Base-by-base conservation (phyloP, 2,329 filamentous ascomycete species). In the Fusarium tricinctum region DNA sequence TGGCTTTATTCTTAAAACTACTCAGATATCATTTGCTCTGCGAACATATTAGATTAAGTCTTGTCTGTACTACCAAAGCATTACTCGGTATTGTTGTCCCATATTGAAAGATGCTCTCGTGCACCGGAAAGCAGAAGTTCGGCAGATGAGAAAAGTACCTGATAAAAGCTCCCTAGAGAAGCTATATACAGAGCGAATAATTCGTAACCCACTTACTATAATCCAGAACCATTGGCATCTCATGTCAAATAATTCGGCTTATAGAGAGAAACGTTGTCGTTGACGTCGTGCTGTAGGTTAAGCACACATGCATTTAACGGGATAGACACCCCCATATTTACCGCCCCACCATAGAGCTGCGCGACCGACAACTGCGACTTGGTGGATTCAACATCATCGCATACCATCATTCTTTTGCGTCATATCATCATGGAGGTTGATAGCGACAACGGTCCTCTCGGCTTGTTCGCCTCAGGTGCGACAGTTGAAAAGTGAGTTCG, bases 401-500 rank as follows among this genome's bases (percentile, higher is more conserved):
- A 44, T 56, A 50, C 40, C 53, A 49, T 42, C 56, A 60, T 53
- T 35, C 49, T 56, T 48, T 58, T 63, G 48, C 61, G 65, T 71
- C 66, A 70, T 66, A 80, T 46, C 67, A 67, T 35, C 44, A 89
- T 89, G 86, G 86, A 88, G 57, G 81, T 85, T 35, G 87, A 89
- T 65, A 78, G 77, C 44, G 85, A 86, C 66, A 83, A 86, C 47
- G 83, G 81, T 30, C 76, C 83, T 30, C 78, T 88, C 68, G 76
- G 74, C 66, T 80, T 69, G 61, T 79, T 88, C 68, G 85, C 87
- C 22, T 76, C 79, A 19, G 87, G 87, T 67, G 83, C 81, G 20
- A 71, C 80, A 19, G 84, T 89, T 66, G 84, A 88, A 73, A 84
- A 83, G 88, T 90, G 80, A 78, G 86, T 28, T 23, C 28, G 42